These are phyloP conservation scores for Malus orientalis DNA, from an alignment of 306 rosid genomes.

Conservation along the genomic window DNA sequence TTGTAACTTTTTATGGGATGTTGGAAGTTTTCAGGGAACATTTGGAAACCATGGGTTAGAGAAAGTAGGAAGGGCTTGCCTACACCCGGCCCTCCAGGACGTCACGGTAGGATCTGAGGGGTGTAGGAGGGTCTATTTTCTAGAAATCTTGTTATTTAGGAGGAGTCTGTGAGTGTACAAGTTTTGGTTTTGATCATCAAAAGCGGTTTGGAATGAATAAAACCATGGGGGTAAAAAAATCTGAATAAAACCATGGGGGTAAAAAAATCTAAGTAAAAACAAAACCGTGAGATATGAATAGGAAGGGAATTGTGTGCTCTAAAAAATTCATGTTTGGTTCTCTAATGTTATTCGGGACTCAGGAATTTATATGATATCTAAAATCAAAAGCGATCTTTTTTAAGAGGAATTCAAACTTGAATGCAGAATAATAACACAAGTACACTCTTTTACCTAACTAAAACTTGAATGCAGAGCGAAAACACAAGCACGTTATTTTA, in stretches of 20 bases:
- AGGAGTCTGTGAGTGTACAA: not conserved
- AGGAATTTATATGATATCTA: slow-evolving; percentile 4
- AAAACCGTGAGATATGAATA: not conserved
- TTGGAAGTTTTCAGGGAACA: slow-evolving; percentile 77
- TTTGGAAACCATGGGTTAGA: slow-evolving; percentile 30
- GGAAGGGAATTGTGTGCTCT: not conserved
- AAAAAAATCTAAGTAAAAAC: not conserved
- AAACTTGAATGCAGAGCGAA: no score
- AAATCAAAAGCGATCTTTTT: not conserved
- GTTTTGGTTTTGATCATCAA: not conserved
- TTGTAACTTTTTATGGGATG: slow-evolving; percentile 72
- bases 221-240: not conserved
- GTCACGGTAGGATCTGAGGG: not conserved
- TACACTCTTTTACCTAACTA: no score
- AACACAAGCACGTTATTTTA: fast-evolving
- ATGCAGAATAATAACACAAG: not conserved
- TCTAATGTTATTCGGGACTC: not conserved
- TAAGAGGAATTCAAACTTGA: not conserved
- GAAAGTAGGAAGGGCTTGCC: not conserved
- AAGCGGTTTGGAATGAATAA: not conserved
- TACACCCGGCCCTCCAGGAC: not conserved
- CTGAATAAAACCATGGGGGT: not conserved
- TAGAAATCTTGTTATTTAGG: not conserved
- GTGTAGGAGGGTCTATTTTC: not conserved
- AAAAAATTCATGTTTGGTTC: not conserved